Conservation (phyloP, 257 asterid species). For the Forsythia viridissima region DNA sequence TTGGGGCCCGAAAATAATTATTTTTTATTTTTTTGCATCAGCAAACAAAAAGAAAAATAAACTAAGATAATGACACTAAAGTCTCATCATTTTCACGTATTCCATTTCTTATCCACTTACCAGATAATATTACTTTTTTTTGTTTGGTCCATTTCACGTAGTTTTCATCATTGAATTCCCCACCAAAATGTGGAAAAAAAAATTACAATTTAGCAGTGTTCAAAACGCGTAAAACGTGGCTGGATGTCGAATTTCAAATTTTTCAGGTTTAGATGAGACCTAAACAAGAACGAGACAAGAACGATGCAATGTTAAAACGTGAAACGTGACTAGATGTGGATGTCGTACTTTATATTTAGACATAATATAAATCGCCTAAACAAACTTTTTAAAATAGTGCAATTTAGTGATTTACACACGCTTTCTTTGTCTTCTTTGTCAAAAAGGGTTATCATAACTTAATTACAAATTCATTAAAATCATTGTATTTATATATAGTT, state of each 20-base stretch:
- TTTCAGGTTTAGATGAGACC: too few species aligned
- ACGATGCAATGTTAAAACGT: too few species aligned
- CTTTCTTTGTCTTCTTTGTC: conserved; percentile 29
- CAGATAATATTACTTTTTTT: conserved; percentile 34
- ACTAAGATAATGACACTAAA: conserved; percentile 34
- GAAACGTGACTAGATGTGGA: too few species aligned
- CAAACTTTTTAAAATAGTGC: too few species aligned
- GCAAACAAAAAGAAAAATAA: conserved; percentile 26
- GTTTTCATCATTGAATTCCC: conserved; percentile 17
- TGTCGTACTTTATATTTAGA: too few species aligned
- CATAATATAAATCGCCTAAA: too few species aligned
- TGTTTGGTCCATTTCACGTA: conserved; percentile 40
- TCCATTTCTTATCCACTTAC: conserved; percentile 49
- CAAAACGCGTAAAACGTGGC: too few species aligned
- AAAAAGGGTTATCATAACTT: conserved; percentile 17
- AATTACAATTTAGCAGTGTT: not conserved
- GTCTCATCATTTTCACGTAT: conserved; percentile 37
- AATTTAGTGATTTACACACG: conserved; percentile 19
- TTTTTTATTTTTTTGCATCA: not conserved
- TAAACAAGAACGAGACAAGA: too few species aligned
- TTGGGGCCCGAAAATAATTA: too few species aligned
- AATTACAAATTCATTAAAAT: conserved; percentile 11
- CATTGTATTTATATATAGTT: conserved; percentile 21
- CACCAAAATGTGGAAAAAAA: conserved; percentile 7
- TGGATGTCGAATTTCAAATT: too few species aligned